Base-by-base conservation (phyloP, 352 stramenopile species). In the Blastocystis sp. region DNA sequence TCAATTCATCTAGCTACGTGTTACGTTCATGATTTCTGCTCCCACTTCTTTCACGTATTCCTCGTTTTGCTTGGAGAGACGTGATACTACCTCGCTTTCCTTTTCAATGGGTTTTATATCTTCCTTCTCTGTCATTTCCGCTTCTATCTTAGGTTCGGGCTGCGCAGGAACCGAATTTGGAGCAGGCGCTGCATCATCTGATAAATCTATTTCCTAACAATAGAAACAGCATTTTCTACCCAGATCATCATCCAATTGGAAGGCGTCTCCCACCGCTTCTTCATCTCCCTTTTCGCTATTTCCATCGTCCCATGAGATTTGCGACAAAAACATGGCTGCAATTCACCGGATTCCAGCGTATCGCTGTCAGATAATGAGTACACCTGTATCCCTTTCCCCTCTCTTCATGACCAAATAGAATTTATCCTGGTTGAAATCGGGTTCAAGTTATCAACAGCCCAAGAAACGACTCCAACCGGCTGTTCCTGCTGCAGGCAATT, bases 191-290 rank as follows among this genome's bases (percentile, higher is more conserved):
- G 42, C 57, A 40, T 81, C 71, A 64, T 81, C 71, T 21, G 71
- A 81, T 0, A 81, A 21, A 40, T 38, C 71, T 81, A 66, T 43
- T 24, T n/a, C n/a, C n/a, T n/a, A n/a, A 38, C 21, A 65, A 11
- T 40, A 63, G 14, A 64, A n/a, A 28, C 45, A 42, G 43, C 4
- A 65, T 40, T 4, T 52, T n/a, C 7, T 81, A 81, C 71, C 71
- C 38, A 81, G 48, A 64, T 81, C 71, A 42, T 65, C 71, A 81
- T 81, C 43, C 71, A 81, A 66, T 65, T 81, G 71, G 71, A 81
- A 81, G 17, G 71, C 71, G 43, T 24, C 71, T 63, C 17, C 48
- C 10, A 66, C 66, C 6, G 43, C 54, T 24, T 45, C 28, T 21
- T 24, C 59, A 34, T 81, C 71, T 17, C 66, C 71, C 14, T 66